phyloP scores from a whole-genome alignment of 2,329 filamentous ascomycete species.

The Aplosporella prunicola region DNA sequence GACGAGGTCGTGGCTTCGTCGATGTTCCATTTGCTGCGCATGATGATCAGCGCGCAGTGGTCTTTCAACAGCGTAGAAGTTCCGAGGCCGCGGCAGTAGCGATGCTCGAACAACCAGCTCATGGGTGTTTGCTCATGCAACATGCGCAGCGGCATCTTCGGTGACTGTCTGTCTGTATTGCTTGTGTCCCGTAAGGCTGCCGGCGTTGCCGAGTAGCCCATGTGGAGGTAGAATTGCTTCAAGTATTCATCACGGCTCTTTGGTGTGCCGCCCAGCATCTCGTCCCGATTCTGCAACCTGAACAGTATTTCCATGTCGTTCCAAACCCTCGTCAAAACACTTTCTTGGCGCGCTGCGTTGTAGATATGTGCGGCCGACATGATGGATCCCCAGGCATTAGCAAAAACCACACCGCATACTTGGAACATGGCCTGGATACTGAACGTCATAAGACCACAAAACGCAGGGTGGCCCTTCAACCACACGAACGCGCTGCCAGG shows the following conservation, averaged over 20 bases:
- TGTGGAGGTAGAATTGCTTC: neutral
- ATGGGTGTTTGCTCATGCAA: neutral
- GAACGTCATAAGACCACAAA: constrained; percentile 31
- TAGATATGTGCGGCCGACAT: constrained; percentile 34
- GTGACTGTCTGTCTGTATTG: neutral
- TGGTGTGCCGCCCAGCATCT: neutral
- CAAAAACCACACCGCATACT: constrained; percentile 25
- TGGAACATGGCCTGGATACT: constrained; percentile 23
- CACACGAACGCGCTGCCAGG: constrained; percentile 10
- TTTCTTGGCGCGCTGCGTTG: constrained; percentile 24
- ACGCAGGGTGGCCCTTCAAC: constrained; percentile 15
- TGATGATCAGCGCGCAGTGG: no score
- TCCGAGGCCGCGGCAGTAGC: neutral
- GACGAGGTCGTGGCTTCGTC: no score
- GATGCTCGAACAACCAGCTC: neutral
- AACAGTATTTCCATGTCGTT: neutral
- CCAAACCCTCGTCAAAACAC: neutral
- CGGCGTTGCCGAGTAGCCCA: neutral
- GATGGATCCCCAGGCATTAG: constrained; percentile 33
- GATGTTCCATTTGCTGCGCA: no score
- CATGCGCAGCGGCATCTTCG: no score
- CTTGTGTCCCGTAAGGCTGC: neutral
- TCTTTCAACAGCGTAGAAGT: no score
- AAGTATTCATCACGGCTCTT: neutral
- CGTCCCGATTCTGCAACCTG: neutral